Evolutionary conservation across 805 yeast genomes (phyloP).

Genomic region (Yamadazyma laniorum): DNA sequence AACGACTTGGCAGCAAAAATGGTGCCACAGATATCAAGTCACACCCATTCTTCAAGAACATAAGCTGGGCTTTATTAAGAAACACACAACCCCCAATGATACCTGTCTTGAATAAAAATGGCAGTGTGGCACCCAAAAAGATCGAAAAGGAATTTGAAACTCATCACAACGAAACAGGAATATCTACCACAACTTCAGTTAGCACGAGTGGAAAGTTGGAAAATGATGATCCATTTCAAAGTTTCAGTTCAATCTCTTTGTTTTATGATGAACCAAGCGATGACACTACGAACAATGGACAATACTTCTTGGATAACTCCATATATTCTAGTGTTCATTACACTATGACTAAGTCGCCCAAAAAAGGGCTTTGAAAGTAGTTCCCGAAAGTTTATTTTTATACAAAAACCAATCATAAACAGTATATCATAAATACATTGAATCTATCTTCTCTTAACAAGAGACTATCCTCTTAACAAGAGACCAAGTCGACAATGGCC

Average conservation of each 20-base stretch:
- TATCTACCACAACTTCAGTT: constrained; percentile 7
- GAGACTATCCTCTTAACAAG: no score
- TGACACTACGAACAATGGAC: constrained; percentile 26
- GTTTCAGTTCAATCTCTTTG: constrained; percentile 82
- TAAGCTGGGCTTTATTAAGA: constrained; percentile 93
- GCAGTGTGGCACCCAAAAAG: constrained; percentile 14
- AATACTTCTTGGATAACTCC: constrained; percentile 44
- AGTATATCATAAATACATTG: constrained; percentile 1
- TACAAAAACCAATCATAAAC: constrained; percentile 7
- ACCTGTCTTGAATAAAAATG: constrained; percentile 59
- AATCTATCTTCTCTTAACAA: no score
- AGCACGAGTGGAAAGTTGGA: constrained; percentile 15
- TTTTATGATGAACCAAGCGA: constrained; percentile 58
- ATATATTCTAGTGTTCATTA: constrained; percentile 57
- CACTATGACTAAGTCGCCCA: constrained; percentile 38
- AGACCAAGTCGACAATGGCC: constrained; percentile 15
- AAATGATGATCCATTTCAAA: constrained; percentile 72
- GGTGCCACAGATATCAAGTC: constrained; percentile 95
- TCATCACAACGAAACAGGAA: constrained; percentile 9
- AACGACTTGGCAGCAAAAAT: constrained; percentile 83
- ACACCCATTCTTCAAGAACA: constrained; percentile 86
- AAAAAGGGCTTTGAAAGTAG: constrained; percentile 6
- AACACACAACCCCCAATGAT: constrained; percentile 95
- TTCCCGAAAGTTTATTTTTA: neutral
- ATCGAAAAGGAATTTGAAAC: constrained; percentile 19